Conservation (phyloP, 176 grass and related monocot genomes). For the Oryza longistaminata region DNA sequence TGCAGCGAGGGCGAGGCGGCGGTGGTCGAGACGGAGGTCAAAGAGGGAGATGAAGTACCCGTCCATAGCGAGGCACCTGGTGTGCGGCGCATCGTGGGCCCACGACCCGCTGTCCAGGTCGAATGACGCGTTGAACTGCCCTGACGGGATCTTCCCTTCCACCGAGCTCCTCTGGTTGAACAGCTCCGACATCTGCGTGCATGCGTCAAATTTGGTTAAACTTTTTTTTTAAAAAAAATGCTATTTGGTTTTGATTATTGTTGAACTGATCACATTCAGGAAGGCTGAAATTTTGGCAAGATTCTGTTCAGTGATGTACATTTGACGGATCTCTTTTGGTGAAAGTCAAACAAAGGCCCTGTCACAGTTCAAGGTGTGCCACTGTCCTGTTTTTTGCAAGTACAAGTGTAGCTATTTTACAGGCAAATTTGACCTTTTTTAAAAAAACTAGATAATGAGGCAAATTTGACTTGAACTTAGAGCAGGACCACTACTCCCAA, state of each 20-base stretch:
- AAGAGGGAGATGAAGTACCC: slow-evolving; percentile 95
- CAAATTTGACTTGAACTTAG: slow-evolving; percentile 12
- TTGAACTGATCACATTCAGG: no score
- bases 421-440: slow-evolving; percentile 5
- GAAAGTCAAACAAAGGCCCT: slow-evolving; percentile 31
- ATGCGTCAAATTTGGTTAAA: slow-evolving; percentile 23
- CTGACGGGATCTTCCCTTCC: slow-evolving; percentile 86
- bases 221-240: no score
- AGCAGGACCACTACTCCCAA: background rate
- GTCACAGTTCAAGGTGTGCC: slow-evolving; percentile 6
- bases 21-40: slow-evolving; percentile 64
- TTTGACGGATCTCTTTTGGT: background rate
- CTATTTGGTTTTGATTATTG: background rate
- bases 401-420: background rate
- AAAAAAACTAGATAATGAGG: background rate
- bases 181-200: slow-evolving; percentile 85
- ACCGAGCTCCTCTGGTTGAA: slow-evolving; percentile 76
- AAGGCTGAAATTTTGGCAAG: no score
- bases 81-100: slow-evolving; percentile 66
- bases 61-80: slow-evolving; percentile 84
- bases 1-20: slow-evolving; percentile 46
- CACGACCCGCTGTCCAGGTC: slow-evolving; percentile 71
- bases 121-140: slow-evolving; percentile 74
- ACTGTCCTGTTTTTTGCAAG: background rate
- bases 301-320: background rate